Evolutionary conservation across 352 stramenopile genomes (phyloP).

Genomic region (Globisporangium viniferum): DNA sequence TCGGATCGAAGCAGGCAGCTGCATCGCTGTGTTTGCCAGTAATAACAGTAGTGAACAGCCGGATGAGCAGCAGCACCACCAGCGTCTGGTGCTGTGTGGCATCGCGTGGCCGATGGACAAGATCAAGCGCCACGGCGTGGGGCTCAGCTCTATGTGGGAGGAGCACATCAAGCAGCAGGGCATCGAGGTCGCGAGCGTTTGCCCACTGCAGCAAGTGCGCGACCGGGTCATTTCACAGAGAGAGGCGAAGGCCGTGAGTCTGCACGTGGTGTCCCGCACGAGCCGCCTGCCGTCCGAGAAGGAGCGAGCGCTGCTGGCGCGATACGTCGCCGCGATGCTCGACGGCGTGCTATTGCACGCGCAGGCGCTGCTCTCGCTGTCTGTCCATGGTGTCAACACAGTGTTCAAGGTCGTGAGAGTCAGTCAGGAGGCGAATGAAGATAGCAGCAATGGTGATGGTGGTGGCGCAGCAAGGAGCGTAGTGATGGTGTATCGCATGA

Average conservation of each 20-base stretch:
- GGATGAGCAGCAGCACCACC: background rate
- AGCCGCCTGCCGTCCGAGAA: conserved; percentile 45
- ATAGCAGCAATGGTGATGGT: background rate
- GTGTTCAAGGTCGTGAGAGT: conserved; percentile 45
- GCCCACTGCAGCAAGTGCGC: conserved; percentile 21
- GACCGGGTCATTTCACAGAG: conserved; percentile 4
- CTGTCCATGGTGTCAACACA: conserved; percentile 53
- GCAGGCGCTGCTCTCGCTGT: conserved; percentile 49
- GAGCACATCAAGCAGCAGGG: conserved; percentile 25
- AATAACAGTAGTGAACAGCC: background rate
- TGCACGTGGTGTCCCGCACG: conserved; percentile 39
- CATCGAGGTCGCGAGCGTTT: conserved; percentile 25
- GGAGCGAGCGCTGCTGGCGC: conserved; percentile 46
- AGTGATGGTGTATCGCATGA: conserved; percentile 9
- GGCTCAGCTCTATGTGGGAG: conserved; percentile 76
- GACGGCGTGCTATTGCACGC: conserved; percentile 55
- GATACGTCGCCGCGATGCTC: conserved; percentile 66
- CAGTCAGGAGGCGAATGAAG: conserved; percentile 14
- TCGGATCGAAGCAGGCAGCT: conserved; percentile 34
- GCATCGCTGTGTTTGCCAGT: conserved; percentile 30
- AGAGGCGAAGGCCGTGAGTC: conserved; percentile 24
- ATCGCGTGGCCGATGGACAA: conserved; percentile 73
- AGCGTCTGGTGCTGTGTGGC: conserved; percentile 48
- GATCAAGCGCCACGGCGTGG: conserved; percentile 57
- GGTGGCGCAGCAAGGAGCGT: background rate